phyloP scores from a whole-genome alignment of 805 yeast genomes.

The Saitoella complicata region DNA sequence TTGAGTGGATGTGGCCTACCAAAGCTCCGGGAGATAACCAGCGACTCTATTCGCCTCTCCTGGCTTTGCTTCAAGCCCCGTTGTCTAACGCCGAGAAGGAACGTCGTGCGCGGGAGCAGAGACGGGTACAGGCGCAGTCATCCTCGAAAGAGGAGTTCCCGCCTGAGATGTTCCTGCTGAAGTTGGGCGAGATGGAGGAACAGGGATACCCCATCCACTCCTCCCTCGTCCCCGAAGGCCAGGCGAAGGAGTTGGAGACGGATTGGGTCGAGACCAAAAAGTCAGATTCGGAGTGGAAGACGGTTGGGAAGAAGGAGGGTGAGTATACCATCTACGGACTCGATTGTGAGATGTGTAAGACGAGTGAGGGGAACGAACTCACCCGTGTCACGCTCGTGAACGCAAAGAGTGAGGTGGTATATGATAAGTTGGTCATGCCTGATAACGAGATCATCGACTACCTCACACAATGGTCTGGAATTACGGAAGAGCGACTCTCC shows the following conservation, averaged over 20 bases:
- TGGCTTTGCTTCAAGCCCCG: constrained; percentile 40
- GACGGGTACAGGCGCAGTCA: constrained; percentile 19
- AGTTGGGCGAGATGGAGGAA: constrained; percentile 30
- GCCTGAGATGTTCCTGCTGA: constrained; percentile 34
- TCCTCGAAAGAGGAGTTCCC: background rate
- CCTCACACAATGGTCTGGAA: constrained; percentile 72
- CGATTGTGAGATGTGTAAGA: constrained; percentile 86
- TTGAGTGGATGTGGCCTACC: constrained; percentile 32
- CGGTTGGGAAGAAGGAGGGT: constrained; percentile 5
- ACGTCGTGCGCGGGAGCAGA: constrained; percentile 17
- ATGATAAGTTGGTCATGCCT: constrained; percentile 71
- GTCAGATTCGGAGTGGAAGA: constrained; percentile 24
- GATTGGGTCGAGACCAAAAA: constrained; percentile 40
- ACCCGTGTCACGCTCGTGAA: constrained; percentile 63
- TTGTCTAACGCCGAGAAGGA: constrained; percentile 40
- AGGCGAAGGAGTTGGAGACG: constrained; percentile 8
- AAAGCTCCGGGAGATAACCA: constrained; percentile 52
- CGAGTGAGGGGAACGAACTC: constrained; percentile 46
- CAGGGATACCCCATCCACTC: constrained; percentile 51
- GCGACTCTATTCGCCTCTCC: constrained; percentile 36
- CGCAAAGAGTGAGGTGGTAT: constrained; percentile 27
- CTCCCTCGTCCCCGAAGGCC: constrained; percentile 3
- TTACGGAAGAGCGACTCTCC: constrained; percentile 49
- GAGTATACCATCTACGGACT: constrained; percentile 39
- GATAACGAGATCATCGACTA: constrained; percentile 59